Evolutionary conservation across 441 rosid species (phyloP), one percentile per base, ranked within the genome.

Genomic region (Aquilaria agallochum): DNA sequence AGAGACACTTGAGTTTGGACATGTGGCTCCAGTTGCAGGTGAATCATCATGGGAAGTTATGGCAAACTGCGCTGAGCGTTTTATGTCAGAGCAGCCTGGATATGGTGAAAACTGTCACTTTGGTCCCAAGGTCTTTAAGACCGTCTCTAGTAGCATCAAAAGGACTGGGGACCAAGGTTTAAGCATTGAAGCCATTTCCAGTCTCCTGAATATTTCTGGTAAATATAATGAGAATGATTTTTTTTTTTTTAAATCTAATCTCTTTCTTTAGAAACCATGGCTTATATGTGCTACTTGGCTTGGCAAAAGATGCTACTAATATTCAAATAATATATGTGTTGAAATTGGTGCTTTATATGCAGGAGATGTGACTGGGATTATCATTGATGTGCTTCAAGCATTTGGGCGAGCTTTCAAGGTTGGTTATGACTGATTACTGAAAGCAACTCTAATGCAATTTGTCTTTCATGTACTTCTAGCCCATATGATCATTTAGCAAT

Each of bases 151-250:
- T 74, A 80, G 83, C 60, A 85, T 92, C 76, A 81, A 89, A 79
- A 88, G 79, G 81, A 90, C 95, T 59, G 97, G 98, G 63, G 99
- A 95, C 74, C 97, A 89, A 78, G 99, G 99, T 60, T 77, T 92
- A 80, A 78, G 83, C 61, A 62, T 75, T 54, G 83, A 85, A 76
- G 95, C 88, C 65, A 71, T 92, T 73, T 83, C 81, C 40, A 50
- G 69, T 62, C 64, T 78, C 59, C 60, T 72, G 60, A 84, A 80
- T 65, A 66, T 67, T 67, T 75, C 80, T 52, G 79, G 89, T 85
- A 76, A 52, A 33, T 59, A 12, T 51, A 15, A 13, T 51, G 54
- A 40, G 9, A 5, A 40, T 40, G 45, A 40, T 40, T 40, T 40
- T 10, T 40, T 40, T 2, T 40, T 20, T 20, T 20, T 20, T 20